Percentiles rank a stretch among this genome's conserved stretches.
Evolutionary conservation across 129 eudicot genomes (phyloP).

Genomic region (Apium graveolens): DNA sequence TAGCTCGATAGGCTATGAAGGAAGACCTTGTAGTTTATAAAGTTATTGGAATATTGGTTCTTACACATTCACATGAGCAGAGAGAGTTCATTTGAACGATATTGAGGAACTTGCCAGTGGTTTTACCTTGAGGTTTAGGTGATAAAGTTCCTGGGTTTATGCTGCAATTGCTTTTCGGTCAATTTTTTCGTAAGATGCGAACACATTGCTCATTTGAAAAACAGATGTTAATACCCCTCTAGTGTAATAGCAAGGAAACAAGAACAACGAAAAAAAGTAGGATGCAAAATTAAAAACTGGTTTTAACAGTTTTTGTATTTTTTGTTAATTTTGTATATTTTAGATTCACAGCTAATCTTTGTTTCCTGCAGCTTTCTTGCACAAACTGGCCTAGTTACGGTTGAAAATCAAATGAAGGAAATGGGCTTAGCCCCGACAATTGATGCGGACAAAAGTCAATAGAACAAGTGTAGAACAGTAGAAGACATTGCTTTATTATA

Average conservation of each 20-base stretch:
- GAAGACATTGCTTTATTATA: background rate
- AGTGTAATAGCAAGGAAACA: background rate
- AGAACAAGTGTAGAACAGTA: slow-evolving; percentile 33
- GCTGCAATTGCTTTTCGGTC: background rate
- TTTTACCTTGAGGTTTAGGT: background rate
- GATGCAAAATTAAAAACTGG: background rate
- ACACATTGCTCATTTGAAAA: background rate
- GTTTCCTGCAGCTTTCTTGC: slow-evolving; percentile 69
- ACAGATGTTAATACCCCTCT: background rate
- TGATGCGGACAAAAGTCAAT: slow-evolving; percentile 29
- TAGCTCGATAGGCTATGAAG: background rate
- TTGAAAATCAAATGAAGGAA: slow-evolving; percentile 92
- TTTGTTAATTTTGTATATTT: background rate
- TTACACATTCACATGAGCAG: background rate
- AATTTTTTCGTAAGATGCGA: background rate
- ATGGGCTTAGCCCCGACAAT: slow-evolving; percentile 52
- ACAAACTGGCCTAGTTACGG: slow-evolving; percentile 85
- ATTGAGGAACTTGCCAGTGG: background rate
- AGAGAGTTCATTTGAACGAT: background rate
- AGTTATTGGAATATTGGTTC: background rate
- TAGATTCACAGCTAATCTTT: background rate
- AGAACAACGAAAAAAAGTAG: background rate
- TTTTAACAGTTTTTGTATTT: background rate
- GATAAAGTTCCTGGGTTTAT: background rate
- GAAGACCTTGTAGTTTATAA: background rate